Evolutionary conservation across 345 rosid species (phyloP).

Genomic region (Trapa incisa): DNA sequence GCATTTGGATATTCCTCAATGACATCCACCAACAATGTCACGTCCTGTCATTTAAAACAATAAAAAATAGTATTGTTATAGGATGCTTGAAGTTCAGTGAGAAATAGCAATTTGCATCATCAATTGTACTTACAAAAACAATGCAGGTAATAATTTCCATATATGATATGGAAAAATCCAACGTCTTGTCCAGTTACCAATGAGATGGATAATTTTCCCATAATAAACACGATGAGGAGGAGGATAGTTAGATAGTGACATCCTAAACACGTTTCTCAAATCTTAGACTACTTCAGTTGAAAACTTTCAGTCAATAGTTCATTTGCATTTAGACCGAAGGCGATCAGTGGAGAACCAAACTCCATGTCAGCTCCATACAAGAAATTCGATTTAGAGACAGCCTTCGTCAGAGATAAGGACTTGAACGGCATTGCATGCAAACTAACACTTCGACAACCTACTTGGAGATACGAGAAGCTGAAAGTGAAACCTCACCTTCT

Average conservation of each 20-base stretch:
- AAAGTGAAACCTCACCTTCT: slow-evolving; percentile 14
- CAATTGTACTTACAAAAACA: neutral
- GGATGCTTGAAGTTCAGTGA: neutral
- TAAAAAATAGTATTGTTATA: neutral
- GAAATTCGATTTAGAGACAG: neutral
- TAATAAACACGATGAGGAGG: too few species aligned
- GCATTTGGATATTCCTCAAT: neutral
- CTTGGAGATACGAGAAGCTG: neutral
- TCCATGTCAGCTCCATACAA: neutral
- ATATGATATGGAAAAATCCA: neutral
- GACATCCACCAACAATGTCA: neutral
- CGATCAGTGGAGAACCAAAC: neutral
- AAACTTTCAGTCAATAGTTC: neutral
- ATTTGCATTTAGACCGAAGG: neutral
- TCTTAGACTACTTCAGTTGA: neutral
- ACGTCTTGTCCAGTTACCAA: neutral
- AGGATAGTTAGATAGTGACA: neutral
- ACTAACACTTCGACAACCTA: neutral
- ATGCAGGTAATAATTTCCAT: neutral
- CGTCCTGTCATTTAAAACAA: slow-evolving; percentile 2
- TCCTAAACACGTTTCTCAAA: neutral
- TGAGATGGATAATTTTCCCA: too few species aligned
- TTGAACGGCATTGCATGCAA: neutral
- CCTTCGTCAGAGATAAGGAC: neutral
- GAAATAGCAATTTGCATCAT: neutral